Conservation (phyloP, 495 filamentous ascomycete genomes). For the Penicillium paradoxum region DNA sequence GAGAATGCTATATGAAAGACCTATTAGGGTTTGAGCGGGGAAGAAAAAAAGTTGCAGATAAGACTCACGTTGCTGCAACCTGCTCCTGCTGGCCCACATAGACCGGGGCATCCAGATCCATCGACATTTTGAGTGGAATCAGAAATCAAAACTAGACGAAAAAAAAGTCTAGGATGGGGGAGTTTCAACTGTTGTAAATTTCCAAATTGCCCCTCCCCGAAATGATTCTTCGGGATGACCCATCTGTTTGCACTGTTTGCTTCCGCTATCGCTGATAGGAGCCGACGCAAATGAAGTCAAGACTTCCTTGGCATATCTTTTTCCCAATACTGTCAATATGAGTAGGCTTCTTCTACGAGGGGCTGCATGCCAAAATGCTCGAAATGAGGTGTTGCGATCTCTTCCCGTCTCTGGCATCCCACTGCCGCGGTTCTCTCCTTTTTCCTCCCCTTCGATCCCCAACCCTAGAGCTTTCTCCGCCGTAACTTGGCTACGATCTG, state of each 20-base stretch:
- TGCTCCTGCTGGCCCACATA: slow-evolving; percentile 49
- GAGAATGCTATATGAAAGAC: slow-evolving; percentile 58
- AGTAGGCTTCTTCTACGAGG: slow-evolving; percentile 26
- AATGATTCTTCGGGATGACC: slow-evolving; percentile 22
- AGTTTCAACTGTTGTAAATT: slow-evolving; percentile 11
- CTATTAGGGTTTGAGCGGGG: not conserved
- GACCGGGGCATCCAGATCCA: slow-evolving; percentile 66
- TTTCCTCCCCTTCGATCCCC: slow-evolving; percentile 12
- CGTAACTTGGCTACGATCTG: slow-evolving; percentile 17
- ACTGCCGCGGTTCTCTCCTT: slow-evolving; percentile 16
- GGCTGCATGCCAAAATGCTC: slow-evolving; percentile 25
- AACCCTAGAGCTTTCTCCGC: slow-evolving; percentile 26
- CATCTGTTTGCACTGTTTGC: slow-evolving; percentile 28
- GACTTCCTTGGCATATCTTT: not conserved
- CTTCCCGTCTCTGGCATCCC: slow-evolving; percentile 21
- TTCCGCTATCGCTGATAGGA: slow-evolving; percentile 12
- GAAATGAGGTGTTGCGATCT: slow-evolving; percentile 25
- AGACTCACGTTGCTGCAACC: slow-evolving; percentile 56
- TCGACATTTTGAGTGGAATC: slow-evolving; percentile 48
- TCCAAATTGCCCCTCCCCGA: slow-evolving; percentile 28
- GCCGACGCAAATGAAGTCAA: not conserved
- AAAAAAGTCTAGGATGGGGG: slow-evolving; percentile 1
- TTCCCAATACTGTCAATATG: slow-evolving; percentile 22
- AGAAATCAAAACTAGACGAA: not conserved
- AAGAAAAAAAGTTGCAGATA: slow-evolving; percentile 11